Conservation (phyloP, 73 alveolate species). For the Strombidium stylifer region DNA sequence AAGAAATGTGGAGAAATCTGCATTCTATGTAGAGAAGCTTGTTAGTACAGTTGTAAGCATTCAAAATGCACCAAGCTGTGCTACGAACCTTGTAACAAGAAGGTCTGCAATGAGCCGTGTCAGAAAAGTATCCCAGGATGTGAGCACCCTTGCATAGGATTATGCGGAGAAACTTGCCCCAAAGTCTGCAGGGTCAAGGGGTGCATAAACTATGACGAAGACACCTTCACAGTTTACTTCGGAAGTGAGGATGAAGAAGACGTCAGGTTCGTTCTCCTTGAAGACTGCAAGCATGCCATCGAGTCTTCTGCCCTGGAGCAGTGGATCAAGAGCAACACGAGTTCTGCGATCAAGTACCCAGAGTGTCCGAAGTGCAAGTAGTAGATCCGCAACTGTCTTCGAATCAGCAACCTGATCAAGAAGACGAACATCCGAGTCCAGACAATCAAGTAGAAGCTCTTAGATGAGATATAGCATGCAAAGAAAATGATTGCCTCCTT, state of each 20-base stretch:
- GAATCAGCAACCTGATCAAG: slow-evolving; percentile 25
- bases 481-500: too few species aligned
- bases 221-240: slow-evolving; percentile 67
- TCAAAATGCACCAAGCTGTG: slow-evolving; percentile 62
- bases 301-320: slow-evolving; percentile 67
- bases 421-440: neutral
- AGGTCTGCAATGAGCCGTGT: slow-evolving; percentile 66
- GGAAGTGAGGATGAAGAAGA: slow-evolving; percentile 76
- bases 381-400: slow-evolving; percentile 25
- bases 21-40: slow-evolving; percentile 60
- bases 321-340: slow-evolving; percentile 17
- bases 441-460: neutral
- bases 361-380: slow-evolving; percentile 79
- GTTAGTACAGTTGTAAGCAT: slow-evolving; percentile 65
- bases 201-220: slow-evolving; percentile 67
- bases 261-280: slow-evolving; percentile 61
- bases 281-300: slow-evolving; percentile 70
- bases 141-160: slow-evolving; percentile 74
- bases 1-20: slow-evolving; percentile 65
- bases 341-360: slow-evolving; percentile 37
- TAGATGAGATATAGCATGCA: neutral
- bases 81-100: slow-evolving; percentile 61
- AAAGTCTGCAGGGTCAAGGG: slow-evolving; percentile 69
- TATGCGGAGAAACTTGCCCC: slow-evolving; percentile 88
- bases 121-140: slow-evolving; percentile 53